A percentile compares a stretch with the other conserved stretches of the same genome.
phyloP scores from a whole-genome alignment of 495 filamentous ascomycete species.

The Neurospora intermedia region DNA sequence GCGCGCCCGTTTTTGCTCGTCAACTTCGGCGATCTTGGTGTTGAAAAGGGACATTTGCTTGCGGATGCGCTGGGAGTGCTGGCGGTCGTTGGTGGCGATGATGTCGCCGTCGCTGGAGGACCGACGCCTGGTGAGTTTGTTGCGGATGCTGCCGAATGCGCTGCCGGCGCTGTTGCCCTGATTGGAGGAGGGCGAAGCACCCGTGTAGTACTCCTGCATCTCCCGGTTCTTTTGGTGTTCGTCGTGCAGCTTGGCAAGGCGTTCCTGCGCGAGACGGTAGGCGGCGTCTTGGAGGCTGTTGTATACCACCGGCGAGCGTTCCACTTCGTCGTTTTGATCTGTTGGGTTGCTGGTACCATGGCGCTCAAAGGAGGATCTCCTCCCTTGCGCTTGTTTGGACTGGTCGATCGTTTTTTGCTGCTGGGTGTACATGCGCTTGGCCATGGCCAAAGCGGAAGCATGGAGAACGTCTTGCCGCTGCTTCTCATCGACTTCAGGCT shows the following conservation, averaged over 20 bases:
- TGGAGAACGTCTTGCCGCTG: slow-evolving; percentile 58
- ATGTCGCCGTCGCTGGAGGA: slow-evolving; percentile 58
- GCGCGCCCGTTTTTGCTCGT: slow-evolving; percentile 59
- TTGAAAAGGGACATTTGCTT: slow-evolving; percentile 69
- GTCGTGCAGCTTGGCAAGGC: slow-evolving; percentile 67
- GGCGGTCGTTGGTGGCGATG: slow-evolving; percentile 45
- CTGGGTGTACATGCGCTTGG: slow-evolving; percentile 67
- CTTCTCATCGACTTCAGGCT: slow-evolving; percentile 61
- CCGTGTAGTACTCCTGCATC: slow-evolving; percentile 59
- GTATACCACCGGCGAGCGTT: slow-evolving; percentile 27
- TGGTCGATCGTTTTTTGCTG: slow-evolving; percentile 50
- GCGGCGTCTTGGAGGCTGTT: slow-evolving; percentile 71
- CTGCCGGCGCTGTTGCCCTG: slow-evolving; percentile 13
- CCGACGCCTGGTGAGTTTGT: slow-evolving; percentile 49
- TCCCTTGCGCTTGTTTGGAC: slow-evolving; percentile 22
- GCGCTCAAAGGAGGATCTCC: slow-evolving; percentile 17
- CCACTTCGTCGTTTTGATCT: slow-evolving; percentile 12
- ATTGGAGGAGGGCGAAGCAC: neutral
- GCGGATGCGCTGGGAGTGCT: slow-evolving; percentile 61
- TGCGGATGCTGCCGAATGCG: slow-evolving; percentile 40
- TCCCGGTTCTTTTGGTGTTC: slow-evolving; percentile 46
- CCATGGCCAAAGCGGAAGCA: slow-evolving; percentile 79
- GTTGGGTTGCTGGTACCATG: slow-evolving; percentile 6
- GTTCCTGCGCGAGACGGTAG: slow-evolving; percentile 72
- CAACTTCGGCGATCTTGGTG: slow-evolving; percentile 54